A percentile compares a stretch with the other conserved stretches of the same genome.
phyloP scores from a whole-genome alignment of 2,329 filamentous ascomycete species.

The Xylaria polymorpha region DNA sequence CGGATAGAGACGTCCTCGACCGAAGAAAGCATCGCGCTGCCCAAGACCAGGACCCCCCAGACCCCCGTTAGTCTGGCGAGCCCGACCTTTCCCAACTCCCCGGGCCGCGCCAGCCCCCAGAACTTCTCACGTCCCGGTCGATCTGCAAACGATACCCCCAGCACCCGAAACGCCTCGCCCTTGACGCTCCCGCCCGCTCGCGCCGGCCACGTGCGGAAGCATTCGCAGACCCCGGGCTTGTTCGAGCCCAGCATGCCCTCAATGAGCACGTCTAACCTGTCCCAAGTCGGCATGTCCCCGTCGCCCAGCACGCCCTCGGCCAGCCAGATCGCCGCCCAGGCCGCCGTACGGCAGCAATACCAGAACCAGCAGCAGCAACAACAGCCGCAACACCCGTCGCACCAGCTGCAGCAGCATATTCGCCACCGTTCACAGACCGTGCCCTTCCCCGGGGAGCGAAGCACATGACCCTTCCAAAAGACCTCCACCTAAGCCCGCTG shows the following conservation, averaged over 20 bases:
- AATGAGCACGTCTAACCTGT: slow-evolving; percentile 66
- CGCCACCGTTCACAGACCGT: slow-evolving; percentile 81
- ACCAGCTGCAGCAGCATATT: slow-evolving; percentile 65
- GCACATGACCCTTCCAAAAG: slow-evolving; percentile 60
- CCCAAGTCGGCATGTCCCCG: slow-evolving; percentile 61
- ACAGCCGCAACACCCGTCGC: slow-evolving; percentile 66
- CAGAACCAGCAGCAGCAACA: slow-evolving; percentile 56
- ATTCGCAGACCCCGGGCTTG: slow-evolving; percentile 79
- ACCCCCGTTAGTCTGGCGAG: slow-evolving; percentile 55
- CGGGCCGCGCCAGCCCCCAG: slow-evolving; percentile 60
- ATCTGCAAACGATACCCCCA: slow-evolving; percentile 49
- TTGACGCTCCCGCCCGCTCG: slow-evolving; percentile 55
- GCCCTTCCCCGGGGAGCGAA: slow-evolving; percentile 62
- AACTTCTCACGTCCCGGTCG: slow-evolving; percentile 69
- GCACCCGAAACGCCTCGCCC: slow-evolving; percentile 57
- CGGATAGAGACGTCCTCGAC: slow-evolving; percentile 60
- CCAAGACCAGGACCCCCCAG: slow-evolving; percentile 58
- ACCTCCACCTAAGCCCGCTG: slow-evolving; percentile 48
- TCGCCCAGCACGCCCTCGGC: slow-evolving; percentile 63
- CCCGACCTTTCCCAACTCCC: slow-evolving; percentile 62
- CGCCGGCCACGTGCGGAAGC: slow-evolving; percentile 61
- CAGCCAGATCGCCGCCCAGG: slow-evolving; percentile 84
- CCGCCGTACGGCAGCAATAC: slow-evolving; percentile 68
- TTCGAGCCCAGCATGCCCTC: slow-evolving; percentile 80
- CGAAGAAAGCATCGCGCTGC: slow-evolving; percentile 60